A percentile compares a stretch with the other conserved stretches of the same genome.
Conservation (phyloP, 805 yeast species). For the Candida arabinofermentans region DNA sequence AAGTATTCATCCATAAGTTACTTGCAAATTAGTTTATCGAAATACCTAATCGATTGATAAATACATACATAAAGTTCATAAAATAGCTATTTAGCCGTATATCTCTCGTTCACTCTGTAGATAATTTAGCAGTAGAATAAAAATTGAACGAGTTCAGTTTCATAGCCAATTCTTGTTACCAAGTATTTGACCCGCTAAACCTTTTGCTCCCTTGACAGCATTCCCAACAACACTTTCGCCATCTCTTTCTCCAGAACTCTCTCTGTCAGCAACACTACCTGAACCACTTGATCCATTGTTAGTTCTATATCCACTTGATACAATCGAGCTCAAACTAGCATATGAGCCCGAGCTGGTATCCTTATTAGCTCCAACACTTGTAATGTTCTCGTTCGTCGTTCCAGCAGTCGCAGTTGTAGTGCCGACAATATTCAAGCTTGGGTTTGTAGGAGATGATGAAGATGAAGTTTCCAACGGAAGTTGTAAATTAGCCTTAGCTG, state of each 20-base stretch:
- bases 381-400: conserved; percentile 11
- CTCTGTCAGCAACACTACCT: neutral
- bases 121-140: no score
- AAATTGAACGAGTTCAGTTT: no score
- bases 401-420: conserved; percentile 8
- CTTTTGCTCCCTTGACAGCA: conserved; percentile 4
- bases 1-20: neutral
- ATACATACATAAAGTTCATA: neutral
- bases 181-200: conserved; percentile 3
- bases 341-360: conserved; percentile 3
- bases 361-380: neutral
- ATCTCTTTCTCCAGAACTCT: conserved; percentile 4
- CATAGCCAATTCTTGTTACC: conserved; percentile 2
- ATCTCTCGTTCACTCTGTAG: no score
- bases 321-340: conserved; percentile 10
- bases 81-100: neutral
- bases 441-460: neutral
- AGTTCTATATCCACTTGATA: conserved; percentile 5
- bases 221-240: conserved; percentile 16
- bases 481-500: neutral
- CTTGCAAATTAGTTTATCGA: neutral
- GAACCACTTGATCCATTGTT: neutral
- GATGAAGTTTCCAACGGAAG: no score
- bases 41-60: neutral
- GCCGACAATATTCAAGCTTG: neutral